Conservation (phyloP, 2,329 filamentous ascomycete species). For the Colletotrichum sp. region DNA sequence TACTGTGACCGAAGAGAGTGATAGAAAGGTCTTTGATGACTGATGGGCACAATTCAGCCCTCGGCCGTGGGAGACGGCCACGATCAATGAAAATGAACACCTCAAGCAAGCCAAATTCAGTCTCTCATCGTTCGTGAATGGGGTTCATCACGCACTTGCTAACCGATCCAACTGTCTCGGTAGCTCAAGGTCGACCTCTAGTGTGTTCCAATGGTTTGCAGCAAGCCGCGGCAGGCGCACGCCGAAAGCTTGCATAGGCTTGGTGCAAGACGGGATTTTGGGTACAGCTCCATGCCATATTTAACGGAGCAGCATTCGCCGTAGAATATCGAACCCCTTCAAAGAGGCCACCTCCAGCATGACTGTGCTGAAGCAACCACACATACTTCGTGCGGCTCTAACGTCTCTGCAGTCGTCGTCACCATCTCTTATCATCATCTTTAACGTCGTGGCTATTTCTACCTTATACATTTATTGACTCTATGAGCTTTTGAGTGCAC, state of each 20-base stretch:
- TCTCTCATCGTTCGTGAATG: neutral
- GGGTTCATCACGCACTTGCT: neutral
- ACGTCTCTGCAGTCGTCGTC: neutral
- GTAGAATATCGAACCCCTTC: neutral
- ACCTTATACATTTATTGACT: neutral
- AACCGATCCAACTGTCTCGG: neutral
- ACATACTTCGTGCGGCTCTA: neutral
- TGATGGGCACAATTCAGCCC: constrained; percentile 17
- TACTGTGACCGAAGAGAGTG: constrained; percentile 15
- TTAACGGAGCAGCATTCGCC: neutral
- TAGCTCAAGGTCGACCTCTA: neutral
- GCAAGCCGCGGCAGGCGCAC: neutral
- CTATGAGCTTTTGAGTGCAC: neutral
- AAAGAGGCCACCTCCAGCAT: neutral
- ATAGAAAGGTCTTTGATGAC: constrained; percentile 14
- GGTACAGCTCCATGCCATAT: neutral
- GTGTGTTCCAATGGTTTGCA: neutral
- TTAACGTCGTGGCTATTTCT: neutral
- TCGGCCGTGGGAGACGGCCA: constrained; percentile 18
- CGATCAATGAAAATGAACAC: constrained; percentile 20
- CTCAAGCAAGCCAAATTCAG: constrained; percentile 10
- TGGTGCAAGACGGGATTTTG: neutral
- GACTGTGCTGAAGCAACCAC: neutral
- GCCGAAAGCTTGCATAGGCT: neutral
- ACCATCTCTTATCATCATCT: neutral